Evolutionary conservation across 2,329 filamentous ascomycete species (phyloP), one percentile per base, ranked within the genome.

Genomic region (Claviceps cyperi): DNA sequence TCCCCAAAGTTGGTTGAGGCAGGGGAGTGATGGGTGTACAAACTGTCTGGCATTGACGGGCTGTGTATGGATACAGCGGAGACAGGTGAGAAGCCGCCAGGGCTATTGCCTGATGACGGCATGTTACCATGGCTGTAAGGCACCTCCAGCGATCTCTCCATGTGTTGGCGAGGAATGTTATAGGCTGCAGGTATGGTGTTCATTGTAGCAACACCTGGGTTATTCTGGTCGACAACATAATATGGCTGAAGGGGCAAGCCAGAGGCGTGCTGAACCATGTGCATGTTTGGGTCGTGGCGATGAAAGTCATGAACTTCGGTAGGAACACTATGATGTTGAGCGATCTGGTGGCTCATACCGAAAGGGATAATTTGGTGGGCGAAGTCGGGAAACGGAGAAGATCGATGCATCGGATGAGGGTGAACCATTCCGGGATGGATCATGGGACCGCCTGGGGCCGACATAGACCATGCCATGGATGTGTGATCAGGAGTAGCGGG

Each of bases 171-270:
- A n/a, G 71, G 69, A 47, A 77, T 67, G 47, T 77, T 74, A 61
- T 77, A 77, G 51, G 72, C 65, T 6, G 69, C 62, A n/a, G 70
- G 66, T 46, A 77, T 64, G 6, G 76, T 71, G 62, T 75, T 78
- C 72, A 81, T 75, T 13, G 77, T 81, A 35, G 77, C 78, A 5
- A 83, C 74, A 13, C 74, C 76, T 9, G 78, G 77, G 57, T 81
- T 81, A 59, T 70, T 73, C 55, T 80, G 76, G 51, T 83, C 78
- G 1, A 79, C 74, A 32, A 81, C 70, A 57, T 80, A 83, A 60
- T 73, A 78, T 37, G 66, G 61, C 49, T 71, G 69, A 48, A 68
- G 68, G 3, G 71, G 67, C 57, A 76, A 65, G 59, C 68, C 72
- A 5, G 69, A 57, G n/a, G 69, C 66, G 49, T 73, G 69, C 55